phyloP scores from a whole-genome alignment of 371 early-diverging fungal genomes.

The Rhizomucor miehei region DNA sequence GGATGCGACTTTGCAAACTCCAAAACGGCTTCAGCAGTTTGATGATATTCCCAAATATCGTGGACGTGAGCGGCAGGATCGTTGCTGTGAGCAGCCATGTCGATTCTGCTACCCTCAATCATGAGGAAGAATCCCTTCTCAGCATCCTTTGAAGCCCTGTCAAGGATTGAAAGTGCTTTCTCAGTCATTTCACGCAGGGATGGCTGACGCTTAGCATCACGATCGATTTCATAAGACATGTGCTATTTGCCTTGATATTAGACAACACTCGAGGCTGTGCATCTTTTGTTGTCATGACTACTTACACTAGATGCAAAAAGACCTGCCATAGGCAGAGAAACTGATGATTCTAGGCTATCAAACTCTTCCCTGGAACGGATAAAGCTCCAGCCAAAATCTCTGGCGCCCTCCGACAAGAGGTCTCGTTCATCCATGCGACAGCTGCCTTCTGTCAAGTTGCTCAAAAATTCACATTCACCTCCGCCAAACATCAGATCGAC shows the following conservation, averaged over 20 bases:
- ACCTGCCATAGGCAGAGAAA: slow-evolving; percentile 70
- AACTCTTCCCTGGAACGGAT: slow-evolving; percentile 55
- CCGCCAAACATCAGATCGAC: slow-evolving; percentile 93
- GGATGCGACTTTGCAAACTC: slow-evolving; percentile 63
- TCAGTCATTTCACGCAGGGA: slow-evolving; percentile 71
- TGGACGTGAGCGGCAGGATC: slow-evolving; percentile 76
- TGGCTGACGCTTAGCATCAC: slow-evolving; percentile 61
- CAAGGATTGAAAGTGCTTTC: slow-evolving; percentile 40
- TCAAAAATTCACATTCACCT: slow-evolving; percentile 83
- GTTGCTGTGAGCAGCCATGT: slow-evolving; percentile 82
- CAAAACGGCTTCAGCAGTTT: slow-evolving; percentile 55
- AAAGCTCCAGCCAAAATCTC: slow-evolving; percentile 56
- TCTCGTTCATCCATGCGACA: slow-evolving; percentile 74
- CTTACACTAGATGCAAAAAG: slow-evolving; percentile 66
- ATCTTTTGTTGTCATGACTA: background rate
- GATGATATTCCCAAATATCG: slow-evolving; percentile 75
- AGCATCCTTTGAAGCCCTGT: slow-evolving; percentile 10
- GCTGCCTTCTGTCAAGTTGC: slow-evolving; percentile 55
- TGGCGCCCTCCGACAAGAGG: slow-evolving; percentile 50
- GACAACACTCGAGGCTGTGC: background rate
- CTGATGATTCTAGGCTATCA: slow-evolving; percentile 39
- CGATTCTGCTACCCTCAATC: slow-evolving; percentile 94
- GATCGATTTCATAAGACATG: slow-evolving; percentile 82
- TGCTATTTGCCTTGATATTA: slow-evolving; percentile 35
- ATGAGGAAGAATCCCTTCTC: slow-evolving; percentile 88